phyloP scores from a whole-genome alignment of 2,329 filamentous ascomycete species.

The Ophiostoma montium region DNA sequence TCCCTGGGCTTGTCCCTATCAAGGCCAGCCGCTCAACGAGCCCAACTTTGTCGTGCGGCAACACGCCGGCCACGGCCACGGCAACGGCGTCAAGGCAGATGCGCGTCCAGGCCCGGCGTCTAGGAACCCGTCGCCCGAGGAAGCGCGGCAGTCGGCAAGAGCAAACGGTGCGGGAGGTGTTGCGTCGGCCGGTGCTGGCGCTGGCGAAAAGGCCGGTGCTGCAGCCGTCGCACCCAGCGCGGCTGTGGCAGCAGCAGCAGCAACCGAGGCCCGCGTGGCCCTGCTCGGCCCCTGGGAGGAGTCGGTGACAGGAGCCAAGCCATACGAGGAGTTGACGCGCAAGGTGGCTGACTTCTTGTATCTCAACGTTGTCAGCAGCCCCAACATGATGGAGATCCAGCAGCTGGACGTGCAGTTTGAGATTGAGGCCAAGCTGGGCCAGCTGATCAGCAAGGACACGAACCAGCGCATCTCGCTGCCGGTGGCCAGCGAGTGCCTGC shows the following conservation, averaged over 20 bases:
- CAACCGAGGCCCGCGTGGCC: constrained; percentile 11
- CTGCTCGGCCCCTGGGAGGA: constrained; percentile 46
- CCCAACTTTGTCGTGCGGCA: not conserved
- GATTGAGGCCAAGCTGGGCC: constrained; percentile 87
- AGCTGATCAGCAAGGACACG: constrained; percentile 59
- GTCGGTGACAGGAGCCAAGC: constrained; percentile 55
- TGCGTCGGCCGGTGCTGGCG: constrained; percentile 3
- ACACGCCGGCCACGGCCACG: not conserved
- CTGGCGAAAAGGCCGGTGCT: not conserved
- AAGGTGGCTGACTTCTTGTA: constrained; percentile 72
- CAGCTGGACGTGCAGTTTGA: constrained; percentile 64
- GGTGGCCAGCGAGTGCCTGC: constrained; percentile 55
- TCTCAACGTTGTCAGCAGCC: constrained; percentile 50
- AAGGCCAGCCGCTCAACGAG: not conserved
- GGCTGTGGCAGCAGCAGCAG: constrained; percentile 12
- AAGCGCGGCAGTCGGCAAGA: constrained; percentile 13
- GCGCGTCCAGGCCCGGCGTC: not conserved
- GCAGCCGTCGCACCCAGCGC: too few relatives aligned
- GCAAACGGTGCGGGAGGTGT: constrained; percentile 14
- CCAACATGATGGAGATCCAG: constrained; percentile 49
- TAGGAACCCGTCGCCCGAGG: constrained; percentile 17
- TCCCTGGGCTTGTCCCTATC: not conserved
- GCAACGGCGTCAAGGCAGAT: not conserved
- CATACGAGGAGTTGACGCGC: constrained; percentile 61
- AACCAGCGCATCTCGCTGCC: constrained; percentile 54